Percentiles rank a stretch among this genome's conserved stretches.
Evolutionary conservation across 805 yeast genomes (phyloP).

Genomic region (Kodamaea nitidulidarum): DNA sequence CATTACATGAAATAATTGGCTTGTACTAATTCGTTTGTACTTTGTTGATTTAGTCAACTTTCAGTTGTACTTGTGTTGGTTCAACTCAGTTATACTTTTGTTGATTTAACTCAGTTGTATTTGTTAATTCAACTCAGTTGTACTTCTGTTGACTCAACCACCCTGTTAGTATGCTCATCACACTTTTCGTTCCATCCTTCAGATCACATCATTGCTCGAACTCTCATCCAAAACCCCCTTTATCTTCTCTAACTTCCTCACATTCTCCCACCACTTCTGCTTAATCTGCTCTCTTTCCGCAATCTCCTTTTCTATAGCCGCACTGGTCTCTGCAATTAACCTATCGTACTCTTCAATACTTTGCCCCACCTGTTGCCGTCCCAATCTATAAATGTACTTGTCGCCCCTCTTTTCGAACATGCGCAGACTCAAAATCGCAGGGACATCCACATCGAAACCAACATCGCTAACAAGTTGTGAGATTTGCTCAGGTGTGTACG

Average conservation of each 20-base stretch:
- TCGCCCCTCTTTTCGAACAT: constrained; percentile 18
- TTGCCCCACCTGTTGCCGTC: constrained; percentile 19
- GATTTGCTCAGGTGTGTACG: constrained; percentile 21
- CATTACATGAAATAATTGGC: too few relatives aligned
- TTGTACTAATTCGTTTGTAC: too few relatives aligned
- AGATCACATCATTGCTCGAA: too few relatives aligned
- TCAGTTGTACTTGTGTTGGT: too few relatives aligned
- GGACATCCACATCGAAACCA: constrained; percentile 14
- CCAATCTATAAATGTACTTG: constrained; percentile 22
- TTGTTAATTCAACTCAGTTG: too few relatives aligned
- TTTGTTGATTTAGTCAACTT: too few relatives aligned
- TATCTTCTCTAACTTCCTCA: constrained; percentile 27
- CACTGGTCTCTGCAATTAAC: constrained; percentile 21
- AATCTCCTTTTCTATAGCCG: constrained; percentile 26
- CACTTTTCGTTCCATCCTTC: too few relatives aligned
- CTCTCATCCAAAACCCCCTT: constrained; percentile 21
- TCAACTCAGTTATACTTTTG: too few relatives aligned
- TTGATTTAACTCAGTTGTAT: too few relatives aligned
- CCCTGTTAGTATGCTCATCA: too few relatives aligned
- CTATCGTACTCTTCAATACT: constrained; percentile 30
- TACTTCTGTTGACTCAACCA: too few relatives aligned
- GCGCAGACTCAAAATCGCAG: constrained; percentile 15
- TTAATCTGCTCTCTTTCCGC: constrained; percentile 30
- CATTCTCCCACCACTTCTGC: constrained; percentile 34
- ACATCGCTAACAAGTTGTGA: constrained; percentile 13